Conservation (phyloP, 345 rosid genomes). For the Brassica carinata region DNA sequence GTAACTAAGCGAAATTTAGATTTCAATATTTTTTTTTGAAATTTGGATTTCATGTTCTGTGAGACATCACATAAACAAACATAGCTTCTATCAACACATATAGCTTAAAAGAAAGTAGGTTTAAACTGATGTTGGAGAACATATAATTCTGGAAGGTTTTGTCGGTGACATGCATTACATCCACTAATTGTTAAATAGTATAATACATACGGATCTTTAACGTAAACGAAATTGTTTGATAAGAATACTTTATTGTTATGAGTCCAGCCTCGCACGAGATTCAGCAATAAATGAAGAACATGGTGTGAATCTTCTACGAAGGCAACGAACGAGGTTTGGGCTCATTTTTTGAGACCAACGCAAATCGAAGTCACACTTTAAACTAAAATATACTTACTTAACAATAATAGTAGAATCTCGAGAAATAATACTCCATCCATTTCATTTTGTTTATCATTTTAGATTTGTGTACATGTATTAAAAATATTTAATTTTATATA, state of each 20-base stretch:
- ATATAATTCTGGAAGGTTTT: slow-evolving; percentile 16
- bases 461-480: too few relatives aligned
- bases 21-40: not conserved
- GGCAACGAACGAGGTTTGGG: slow-evolving; percentile 36
- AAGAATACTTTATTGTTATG: slow-evolving; percentile 3
- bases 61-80: not conserved
- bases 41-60: not conserved
- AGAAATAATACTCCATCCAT: not conserved
- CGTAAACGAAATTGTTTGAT: not conserved
- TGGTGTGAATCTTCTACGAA: slow-evolving; percentile 33
- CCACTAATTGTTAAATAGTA: not conserved
- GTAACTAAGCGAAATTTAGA: not conserved
- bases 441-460: too few relatives aligned
- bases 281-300: slow-evolving; percentile 32
- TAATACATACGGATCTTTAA: not conserved
- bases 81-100: not conserved
- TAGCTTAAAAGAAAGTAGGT: not conserved
- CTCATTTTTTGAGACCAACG: slow-evolving; percentile 18
- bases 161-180: slow-evolving; percentile 33
- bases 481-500: too few relatives aligned
- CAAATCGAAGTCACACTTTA: slow-evolving; percentile 14
- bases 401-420: slow-evolving; percentile 21
- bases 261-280: slow-evolving; percentile 6
- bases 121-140: slow-evolving; percentile 2
- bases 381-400: slow-evolving; percentile 7